Base-by-base conservation (phyloP, 2,329 filamentous ascomycete species). In the Bipolaris bicolor region DNA sequence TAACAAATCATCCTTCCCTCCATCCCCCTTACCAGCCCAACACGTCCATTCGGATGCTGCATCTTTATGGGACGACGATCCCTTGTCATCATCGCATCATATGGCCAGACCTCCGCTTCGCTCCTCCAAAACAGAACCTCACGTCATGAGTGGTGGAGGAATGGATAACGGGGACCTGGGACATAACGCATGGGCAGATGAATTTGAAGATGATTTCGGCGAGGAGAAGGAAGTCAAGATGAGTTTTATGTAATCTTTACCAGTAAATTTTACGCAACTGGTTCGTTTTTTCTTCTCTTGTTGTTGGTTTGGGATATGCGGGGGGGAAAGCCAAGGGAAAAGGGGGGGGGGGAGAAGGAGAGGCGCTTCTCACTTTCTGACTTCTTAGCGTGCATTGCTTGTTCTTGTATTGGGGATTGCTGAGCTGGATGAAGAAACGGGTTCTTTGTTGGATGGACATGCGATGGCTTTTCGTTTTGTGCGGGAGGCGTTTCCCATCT, bases 181-280 rank as follows among this genome's bases (percentile, higher is more conserved):
- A 18, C 74, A 77, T 31, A 82, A 82, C 65, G 80, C 79, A 5
- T 82, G 80, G 80, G 77, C 73, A 3, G 78, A 80, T 45, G 79
- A 80, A n/a, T 75, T 77, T 47, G 79, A 80, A 1, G 76, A 78
- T 31, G 77, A 79, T 3, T 81, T 79, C 68, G 79, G 77, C 2
- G 71, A 74, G 61, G 80, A 81, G 67, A 77, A 76, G 64, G 79
- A 81, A 57, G 72, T 82, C 37, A 73, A 78, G 68, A 82, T 83
- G 80, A 80, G 78, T 22, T 83, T 83, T 54, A 70, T 70, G 69
- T 71, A 51, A 65, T 24, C 4, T 24, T 20, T 20, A 20, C 20
- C 20, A 20, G 20, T 20, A 20, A 20, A 20, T 3, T 20, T 20
- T 20, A 20, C n/a, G n/a, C n/a, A n/a, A n/a, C n/a, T n/a, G n/a